phyloP scores from a whole-genome alignment of 306 rosid genomes.

The Vigna nakashimae region DNA sequence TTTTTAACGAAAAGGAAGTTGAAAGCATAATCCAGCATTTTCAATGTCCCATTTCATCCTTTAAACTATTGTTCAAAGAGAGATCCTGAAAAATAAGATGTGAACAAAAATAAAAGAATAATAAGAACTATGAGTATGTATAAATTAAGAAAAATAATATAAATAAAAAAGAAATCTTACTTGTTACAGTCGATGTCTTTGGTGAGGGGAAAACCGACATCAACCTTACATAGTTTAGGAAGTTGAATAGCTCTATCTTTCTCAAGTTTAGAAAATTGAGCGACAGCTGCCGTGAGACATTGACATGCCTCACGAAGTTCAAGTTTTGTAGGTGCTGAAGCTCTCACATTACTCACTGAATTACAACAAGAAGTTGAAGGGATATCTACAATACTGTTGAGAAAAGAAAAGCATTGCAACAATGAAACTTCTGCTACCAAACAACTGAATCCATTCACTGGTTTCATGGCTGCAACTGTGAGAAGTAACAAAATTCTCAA shows the following conservation, averaged over 20 bases:
- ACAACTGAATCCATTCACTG: conserved; percentile 37
- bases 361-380: conserved; percentile 34
- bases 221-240: conserved; percentile 33
- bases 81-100: background rate
- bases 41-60: no score
- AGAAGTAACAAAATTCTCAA: background rate
- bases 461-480: background rate
- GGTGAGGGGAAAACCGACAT: conserved; percentile 22
- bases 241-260: conserved; percentile 20
- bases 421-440: background rate
- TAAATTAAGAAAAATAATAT: background rate
- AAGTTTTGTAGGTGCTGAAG: background rate
- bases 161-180: conserved; percentile 4
- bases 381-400: background rate
- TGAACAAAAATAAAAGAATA: background rate
- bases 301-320: conserved; percentile 41
- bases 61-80: background rate
- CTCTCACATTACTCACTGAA: background rate
- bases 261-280: background rate
- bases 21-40: no score
- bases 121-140: background rate
- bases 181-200: conserved; percentile 28
- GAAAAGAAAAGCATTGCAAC: conserved; percentile 30
- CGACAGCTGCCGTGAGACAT: conserved; percentile 20
- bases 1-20: no score